These are phyloP conservation scores for Gossypium trilobum DNA, from an alignment of 441 rosid genomes.

Conservation along the genomic window DNA sequence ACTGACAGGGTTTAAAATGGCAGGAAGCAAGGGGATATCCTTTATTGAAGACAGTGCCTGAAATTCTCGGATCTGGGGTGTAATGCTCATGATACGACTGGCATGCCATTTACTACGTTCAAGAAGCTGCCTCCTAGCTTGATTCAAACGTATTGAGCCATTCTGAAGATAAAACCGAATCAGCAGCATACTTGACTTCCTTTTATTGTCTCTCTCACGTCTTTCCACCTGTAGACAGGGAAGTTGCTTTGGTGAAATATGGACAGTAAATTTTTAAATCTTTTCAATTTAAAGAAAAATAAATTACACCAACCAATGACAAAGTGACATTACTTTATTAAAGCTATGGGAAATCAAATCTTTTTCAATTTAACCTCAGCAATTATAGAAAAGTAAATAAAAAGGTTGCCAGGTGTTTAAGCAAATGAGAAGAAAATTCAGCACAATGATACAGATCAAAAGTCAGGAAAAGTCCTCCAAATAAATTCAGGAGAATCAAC, in stretches of 20 bases:
- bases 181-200: conserved; percentile 58
- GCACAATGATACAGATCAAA: background rate
- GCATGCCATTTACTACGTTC: conserved; percentile 99
- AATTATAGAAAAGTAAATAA: background rate
- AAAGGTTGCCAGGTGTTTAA: background rate
- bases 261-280: background rate
- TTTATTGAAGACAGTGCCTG: conserved; percentile 77
- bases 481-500: background rate
- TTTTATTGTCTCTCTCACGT: conserved; percentile 79
- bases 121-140: conserved; percentile 82
- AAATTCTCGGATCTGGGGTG: conserved; percentile 92
- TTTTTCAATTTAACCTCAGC: background rate
- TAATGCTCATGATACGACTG: conserved; percentile 73
- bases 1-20: conserved; percentile 58
- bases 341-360: background rate
- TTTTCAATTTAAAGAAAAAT: background rate
- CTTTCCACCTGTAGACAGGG: conserved; percentile 73
- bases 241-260: conserved; percentile 16
- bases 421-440: background rate
- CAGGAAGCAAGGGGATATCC: conserved; percentile 65
- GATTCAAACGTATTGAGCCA: conserved; percentile 68
- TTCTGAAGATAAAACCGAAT: conserved; percentile 82
- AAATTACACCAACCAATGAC: background rate
- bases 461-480: background rate
- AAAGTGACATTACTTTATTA: background rate